Conservation (phyloP, 108 stramenopile species). For the Nitzschia palea region DNA sequence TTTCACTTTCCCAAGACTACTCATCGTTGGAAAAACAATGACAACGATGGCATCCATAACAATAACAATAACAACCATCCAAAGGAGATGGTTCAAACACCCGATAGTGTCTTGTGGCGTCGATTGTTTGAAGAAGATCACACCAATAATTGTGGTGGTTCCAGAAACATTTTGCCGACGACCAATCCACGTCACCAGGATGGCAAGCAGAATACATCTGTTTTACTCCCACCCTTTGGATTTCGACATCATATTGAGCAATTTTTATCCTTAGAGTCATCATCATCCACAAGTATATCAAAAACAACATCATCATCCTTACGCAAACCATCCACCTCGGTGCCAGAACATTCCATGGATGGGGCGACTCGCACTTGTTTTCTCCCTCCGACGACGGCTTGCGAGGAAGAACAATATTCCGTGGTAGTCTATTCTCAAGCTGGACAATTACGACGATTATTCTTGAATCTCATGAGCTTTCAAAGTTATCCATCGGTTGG, state of each 20-base stretch:
- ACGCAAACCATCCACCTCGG: too few relatives aligned
- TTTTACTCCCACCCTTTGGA: background rate
- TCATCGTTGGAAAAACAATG: too few relatives aligned
- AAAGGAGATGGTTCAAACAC: too few relatives aligned
- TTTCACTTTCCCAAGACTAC: too few relatives aligned
- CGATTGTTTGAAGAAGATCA: background rate
- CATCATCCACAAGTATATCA: background rate
- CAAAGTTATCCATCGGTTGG: slow-evolving; percentile 12
- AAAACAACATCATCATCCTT: too few relatives aligned
- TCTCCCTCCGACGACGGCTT: slow-evolving; percentile 11
- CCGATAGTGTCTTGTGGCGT: slow-evolving; percentile 1
- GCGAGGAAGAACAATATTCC: slow-evolving; percentile 35
- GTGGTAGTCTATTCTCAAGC: slow-evolving; percentile 9
- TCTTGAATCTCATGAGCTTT: slow-evolving; percentile 8
- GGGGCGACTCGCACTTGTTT: slow-evolving; percentile 4
- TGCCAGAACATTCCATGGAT: too few relatives aligned
- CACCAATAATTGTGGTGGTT: too few relatives aligned
- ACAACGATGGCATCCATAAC: too few relatives aligned
- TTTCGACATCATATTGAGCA: slow-evolving; percentile 1
- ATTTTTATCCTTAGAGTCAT: background rate
- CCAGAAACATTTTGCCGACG: too few relatives aligned
- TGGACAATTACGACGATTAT: slow-evolving; percentile 5
- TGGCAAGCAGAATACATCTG: background rate
- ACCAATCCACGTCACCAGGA: too few relatives aligned
- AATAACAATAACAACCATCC: too few relatives aligned